Evolutionary conservation across 179 eudicot species (phyloP).

Genomic region (Amaranthus tricolor): DNA sequence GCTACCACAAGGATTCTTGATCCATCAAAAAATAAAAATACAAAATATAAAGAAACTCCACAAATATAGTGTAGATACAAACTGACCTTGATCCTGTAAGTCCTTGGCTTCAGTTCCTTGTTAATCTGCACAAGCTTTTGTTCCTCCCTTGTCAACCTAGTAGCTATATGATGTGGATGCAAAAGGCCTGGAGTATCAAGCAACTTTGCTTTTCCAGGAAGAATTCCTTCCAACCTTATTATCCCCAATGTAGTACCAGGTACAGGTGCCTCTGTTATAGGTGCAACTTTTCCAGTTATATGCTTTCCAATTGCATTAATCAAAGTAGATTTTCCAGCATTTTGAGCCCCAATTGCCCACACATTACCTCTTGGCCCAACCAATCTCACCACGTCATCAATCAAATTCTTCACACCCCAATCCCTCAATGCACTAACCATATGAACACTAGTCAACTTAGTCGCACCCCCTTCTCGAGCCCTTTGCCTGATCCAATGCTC

Average conservation of each 20-base stretch:
- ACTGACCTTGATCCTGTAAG: constrained; percentile 83
- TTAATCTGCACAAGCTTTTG: constrained; percentile 71
- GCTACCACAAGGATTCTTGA: background rate
- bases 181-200: constrained; percentile 96
- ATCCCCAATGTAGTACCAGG: constrained; percentile 98
- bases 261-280: constrained; percentile 87
- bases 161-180: constrained; percentile 79
- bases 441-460: constrained; percentile 75
- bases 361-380: constrained; percentile 87
- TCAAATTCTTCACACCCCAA: constrained; percentile 87
- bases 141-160: constrained; percentile 84
- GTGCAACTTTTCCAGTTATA: constrained; percentile 48
- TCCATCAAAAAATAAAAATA: background rate
- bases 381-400: constrained; percentile 71
- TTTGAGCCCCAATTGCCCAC: constrained; percentile 97
- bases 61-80: background rate
- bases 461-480: constrained; percentile 83
- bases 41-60: background rate
- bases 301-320: constrained; percentile 82
- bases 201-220: constrained; percentile 78
- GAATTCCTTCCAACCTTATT: constrained; percentile 72
- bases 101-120: constrained; percentile 92
- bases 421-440: constrained; percentile 78
- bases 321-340: constrained; percentile 91
- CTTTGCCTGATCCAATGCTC: constrained; percentile 93